Evolutionary conservation across 257 asterid genomes (phyloP).

Genomic region (Solanum lycopersicoides): DNA sequence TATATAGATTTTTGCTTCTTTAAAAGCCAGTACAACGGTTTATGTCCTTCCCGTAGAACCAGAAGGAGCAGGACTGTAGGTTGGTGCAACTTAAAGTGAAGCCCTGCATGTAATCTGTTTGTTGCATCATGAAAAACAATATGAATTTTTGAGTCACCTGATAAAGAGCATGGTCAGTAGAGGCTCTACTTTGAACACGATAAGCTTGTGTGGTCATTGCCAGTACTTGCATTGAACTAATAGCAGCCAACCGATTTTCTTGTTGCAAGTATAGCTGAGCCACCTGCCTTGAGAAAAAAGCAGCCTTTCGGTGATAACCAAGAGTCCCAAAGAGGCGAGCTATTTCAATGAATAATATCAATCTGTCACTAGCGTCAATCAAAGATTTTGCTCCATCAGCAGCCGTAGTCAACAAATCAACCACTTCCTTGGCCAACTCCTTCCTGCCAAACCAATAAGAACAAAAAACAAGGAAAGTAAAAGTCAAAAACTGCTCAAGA

Average conservation of each 20-base stretch:
- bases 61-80: neutral
- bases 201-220: slow-evolving; percentile 97
- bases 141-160: slow-evolving; percentile 36
- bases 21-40: neutral
- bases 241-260: slow-evolving; percentile 88
- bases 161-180: slow-evolving; percentile 35
- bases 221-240: slow-evolving; percentile 96
- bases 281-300: slow-evolving; percentile 96
- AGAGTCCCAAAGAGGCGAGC: slow-evolving; percentile 93
- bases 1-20: neutral
- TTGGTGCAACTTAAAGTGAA: neutral
- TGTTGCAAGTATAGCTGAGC: slow-evolving; percentile 97
- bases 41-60: neutral
- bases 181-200: slow-evolving; percentile 93
- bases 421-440: slow-evolving; percentile 92
- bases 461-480: neutral
- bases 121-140: neutral
- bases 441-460: slow-evolving; percentile 34
- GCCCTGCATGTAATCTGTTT: neutral
- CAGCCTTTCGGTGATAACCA: slow-evolving; percentile 96
- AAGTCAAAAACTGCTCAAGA: neutral
- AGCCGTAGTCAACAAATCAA: slow-evolving; percentile 85
- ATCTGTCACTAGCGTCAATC: slow-evolving; percentile 94
- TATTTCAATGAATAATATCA: slow-evolving; percentile 76
- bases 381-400: slow-evolving; percentile 95